These are phyloP conservation scores for Apiospora pterosperma DNA, from an alignment of 2,329 filamentous ascomycete species.

Conservation along the genomic window DNA sequence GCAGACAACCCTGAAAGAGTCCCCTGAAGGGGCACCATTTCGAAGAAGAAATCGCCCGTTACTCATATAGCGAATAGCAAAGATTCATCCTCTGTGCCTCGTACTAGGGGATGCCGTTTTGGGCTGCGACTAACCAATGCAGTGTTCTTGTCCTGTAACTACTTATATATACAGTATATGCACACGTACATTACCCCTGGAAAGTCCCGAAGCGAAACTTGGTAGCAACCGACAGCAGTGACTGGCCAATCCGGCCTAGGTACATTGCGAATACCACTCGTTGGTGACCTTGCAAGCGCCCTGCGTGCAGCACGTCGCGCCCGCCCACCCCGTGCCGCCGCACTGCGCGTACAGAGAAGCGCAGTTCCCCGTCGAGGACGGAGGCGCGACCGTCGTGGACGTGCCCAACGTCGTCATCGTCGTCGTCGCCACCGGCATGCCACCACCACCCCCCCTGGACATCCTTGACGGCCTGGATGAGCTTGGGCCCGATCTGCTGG, in stretches of 20 bases:
- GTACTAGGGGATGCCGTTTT: no score
- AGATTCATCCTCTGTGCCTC: no score
- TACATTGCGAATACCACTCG: slow-evolving; percentile 28
- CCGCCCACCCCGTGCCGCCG: slow-evolving; percentile 29
- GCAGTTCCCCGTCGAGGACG: slow-evolving; percentile 15
- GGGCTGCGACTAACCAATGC: not conserved
- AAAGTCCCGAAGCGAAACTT: not conserved
- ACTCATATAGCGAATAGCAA: no score
- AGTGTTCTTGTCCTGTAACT: not conserved
- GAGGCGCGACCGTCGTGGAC: not conserved
- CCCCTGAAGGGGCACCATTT: no score
- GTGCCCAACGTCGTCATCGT: not conserved
- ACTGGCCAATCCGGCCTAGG: not conserved
- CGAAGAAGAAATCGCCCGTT: no score
- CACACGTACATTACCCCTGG: not conserved
- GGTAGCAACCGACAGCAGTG: not conserved
- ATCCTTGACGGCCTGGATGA: slow-evolving; percentile 25
- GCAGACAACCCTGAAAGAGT: no score
- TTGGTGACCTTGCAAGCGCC: slow-evolving; percentile 28
- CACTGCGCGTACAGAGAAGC: slow-evolving; percentile 29
- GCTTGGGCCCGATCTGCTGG: slow-evolving; percentile 25
- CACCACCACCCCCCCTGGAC: not conserved
- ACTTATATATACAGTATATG: not conserved
- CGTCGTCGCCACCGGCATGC: not conserved
- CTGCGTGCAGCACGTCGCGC: slow-evolving; percentile 29